A percentile compares a stretch with the other conserved stretches of the same genome.
phyloP scores from a whole-genome alignment of 148 eudicot genomes.

The Vaccinium darrowii region DNA sequence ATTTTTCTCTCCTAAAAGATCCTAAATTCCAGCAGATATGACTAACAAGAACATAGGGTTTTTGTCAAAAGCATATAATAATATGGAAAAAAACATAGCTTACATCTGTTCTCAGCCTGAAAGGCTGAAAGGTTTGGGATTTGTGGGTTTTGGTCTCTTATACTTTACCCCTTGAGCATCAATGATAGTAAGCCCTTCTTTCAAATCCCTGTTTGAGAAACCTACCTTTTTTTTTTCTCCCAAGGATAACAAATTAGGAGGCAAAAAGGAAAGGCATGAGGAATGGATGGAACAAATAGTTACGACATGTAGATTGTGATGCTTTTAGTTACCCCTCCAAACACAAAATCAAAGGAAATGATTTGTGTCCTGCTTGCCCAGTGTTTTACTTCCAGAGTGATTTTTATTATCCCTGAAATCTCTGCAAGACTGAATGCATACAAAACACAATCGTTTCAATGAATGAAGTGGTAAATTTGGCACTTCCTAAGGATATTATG shows the following conservation, averaged over 20 bases:
- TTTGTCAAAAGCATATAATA: no score
- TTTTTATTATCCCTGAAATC: constrained; percentile 20
- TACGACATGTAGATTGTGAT: no score
- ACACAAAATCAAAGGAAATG: neutral
- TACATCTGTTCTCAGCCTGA: constrained; percentile 78
- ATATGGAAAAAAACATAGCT: no score
- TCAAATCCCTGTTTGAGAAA: constrained; percentile 33
- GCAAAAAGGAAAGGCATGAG: neutral
- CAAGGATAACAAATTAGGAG: neutral
- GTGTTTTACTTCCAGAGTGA: constrained; percentile 28
- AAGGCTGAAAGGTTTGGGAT: constrained; percentile 75
- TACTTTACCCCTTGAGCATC: constrained; percentile 46
- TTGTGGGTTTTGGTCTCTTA: constrained; percentile 73
- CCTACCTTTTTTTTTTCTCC: constrained; percentile 24
- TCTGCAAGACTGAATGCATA: constrained; percentile 31
- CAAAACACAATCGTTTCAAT: neutral
- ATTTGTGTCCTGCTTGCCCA: constrained; percentile 27
- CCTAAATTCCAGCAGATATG: no score
- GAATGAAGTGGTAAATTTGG: neutral
- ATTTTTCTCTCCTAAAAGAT: no score
- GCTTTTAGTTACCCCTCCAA: neutral
- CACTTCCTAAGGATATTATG: neutral
- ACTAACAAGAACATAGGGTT: no score
- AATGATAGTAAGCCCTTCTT: constrained; percentile 34
- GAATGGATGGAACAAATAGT: no score